Evolutionary conservation across 345 rosid genomes (phyloP).

Genomic region (Pistacia integerrima): DNA sequence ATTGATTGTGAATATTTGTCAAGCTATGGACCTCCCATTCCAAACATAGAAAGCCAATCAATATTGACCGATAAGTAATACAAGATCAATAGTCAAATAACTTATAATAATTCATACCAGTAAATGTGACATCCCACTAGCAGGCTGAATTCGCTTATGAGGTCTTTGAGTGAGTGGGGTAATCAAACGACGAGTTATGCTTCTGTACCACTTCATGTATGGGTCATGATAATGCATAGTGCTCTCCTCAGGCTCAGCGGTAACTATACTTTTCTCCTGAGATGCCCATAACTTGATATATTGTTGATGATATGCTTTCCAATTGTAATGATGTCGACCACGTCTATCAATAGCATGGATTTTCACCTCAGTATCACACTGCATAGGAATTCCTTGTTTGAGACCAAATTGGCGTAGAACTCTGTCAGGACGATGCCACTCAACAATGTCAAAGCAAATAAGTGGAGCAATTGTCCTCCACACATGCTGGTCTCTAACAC

Average conservation of each 20-base stretch:
- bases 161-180: slow-evolving; percentile 6
- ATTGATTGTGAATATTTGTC: not conserved
- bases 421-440: slow-evolving; percentile 20
- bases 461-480: slow-evolving; percentile 14
- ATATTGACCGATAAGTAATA: not conserved
- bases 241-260: not conserved
- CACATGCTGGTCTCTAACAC: not conserved
- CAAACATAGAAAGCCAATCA: not conserved
- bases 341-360: slow-evolving; percentile 1
- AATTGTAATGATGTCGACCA: not conserved
- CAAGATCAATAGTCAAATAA: not conserved
- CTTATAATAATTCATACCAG: not conserved
- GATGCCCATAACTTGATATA: not conserved
- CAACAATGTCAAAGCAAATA: slow-evolving; percentile 18
- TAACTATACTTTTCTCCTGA: not conserved
- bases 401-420: slow-evolving; percentile 17
- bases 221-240: not conserved
- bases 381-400: slow-evolving; percentile 7
- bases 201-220: not conserved
- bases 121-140: not conserved
- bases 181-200: slow-evolving; percentile 9
- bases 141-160: slow-evolving; percentile 12
- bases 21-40: slow-evolving; percentile 2
- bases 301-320: not conserved
- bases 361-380: slow-evolving; percentile 3